Evolutionary conservation across 2,329 filamentous ascomycete genomes (phyloP).

Genomic region (Colletotrichum costaricense): DNA sequence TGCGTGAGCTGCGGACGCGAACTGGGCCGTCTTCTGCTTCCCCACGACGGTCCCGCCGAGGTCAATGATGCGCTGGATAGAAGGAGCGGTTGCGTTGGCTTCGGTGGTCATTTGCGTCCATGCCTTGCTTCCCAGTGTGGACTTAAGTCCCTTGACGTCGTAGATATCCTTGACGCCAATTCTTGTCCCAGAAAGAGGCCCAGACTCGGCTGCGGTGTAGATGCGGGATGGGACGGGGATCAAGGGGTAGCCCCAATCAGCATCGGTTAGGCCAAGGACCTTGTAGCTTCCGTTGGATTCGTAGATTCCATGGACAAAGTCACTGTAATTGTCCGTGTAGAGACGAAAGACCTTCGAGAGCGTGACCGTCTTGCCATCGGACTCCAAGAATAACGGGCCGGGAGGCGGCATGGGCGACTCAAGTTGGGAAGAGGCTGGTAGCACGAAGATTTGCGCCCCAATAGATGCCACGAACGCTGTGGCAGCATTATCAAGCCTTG

Average conservation of each 20-base stretch:
- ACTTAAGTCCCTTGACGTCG: neutral
- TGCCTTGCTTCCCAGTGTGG: neutral
- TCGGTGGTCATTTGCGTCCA: neutral
- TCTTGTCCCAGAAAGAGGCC: neutral
- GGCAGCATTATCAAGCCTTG: neutral
- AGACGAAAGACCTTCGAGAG: neutral
- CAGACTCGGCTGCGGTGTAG: neutral
- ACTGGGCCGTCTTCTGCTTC: neutral
- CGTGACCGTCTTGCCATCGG: neutral
- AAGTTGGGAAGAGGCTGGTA: neutral
- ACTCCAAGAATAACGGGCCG: neutral
- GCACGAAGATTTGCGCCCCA: neutral
- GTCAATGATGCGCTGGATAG: neutral
- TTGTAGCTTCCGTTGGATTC: neutral
- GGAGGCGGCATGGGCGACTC: neutral
- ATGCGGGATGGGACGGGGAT: neutral
- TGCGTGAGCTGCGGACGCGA: neutral
- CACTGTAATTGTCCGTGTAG: neutral
- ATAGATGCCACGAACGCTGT: neutral
- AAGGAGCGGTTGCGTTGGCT: neutral
- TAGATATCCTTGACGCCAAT: neutral
- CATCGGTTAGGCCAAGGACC: neutral
- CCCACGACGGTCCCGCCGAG: neutral
- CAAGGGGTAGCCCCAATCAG: neutral
- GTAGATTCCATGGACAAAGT: neutral